Percentiles rank a stretch among this genome's conserved stretches.
Conservation (phyloP, 164 flowering plant genomes). For the Umbellularia californica region DNA sequence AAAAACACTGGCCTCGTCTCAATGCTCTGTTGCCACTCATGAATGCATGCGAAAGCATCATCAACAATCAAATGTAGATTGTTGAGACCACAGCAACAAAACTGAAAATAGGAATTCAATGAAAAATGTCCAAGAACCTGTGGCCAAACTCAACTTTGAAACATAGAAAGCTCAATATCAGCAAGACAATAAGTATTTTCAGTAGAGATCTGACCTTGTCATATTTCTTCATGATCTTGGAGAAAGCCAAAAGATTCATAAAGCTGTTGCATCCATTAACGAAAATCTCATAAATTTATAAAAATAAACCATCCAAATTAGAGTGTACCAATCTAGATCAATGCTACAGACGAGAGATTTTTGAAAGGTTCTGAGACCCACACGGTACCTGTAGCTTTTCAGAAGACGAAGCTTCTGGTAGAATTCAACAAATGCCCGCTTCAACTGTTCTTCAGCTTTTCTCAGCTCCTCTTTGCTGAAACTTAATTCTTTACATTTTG, state of each 20-base stretch:
- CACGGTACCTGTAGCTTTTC: conserved; percentile 57
- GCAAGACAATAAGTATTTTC: background rate
- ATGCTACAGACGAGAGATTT: no score
- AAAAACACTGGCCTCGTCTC: background rate
- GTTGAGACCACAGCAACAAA: background rate
- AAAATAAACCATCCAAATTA: background rate
- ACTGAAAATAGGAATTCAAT: background rate
- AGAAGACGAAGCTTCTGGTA: conserved; percentile 56
- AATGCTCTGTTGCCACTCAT: background rate
- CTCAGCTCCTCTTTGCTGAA: conserved; percentile 49
- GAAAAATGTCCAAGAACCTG: background rate
- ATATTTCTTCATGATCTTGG: conserved; percentile 86
- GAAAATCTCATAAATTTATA: conserved; percentile 2
- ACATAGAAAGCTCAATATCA: background rate
- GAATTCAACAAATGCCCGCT: conserved; percentile 49
- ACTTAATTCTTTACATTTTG: conserved; percentile 21
- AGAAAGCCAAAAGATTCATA: conserved; percentile 64
- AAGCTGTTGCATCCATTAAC: conserved; percentile 39
- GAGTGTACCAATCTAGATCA: background rate
- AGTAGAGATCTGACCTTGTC: conserved; percentile 51
- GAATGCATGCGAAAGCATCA: background rate
- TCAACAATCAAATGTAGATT: background rate
- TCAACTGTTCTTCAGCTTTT: conserved; percentile 50
- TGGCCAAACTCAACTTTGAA: background rate
- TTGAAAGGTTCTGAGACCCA: background rate